Conservation (phyloP, 106 monocot genomes). For the Vanilla planifolia region DNA sequence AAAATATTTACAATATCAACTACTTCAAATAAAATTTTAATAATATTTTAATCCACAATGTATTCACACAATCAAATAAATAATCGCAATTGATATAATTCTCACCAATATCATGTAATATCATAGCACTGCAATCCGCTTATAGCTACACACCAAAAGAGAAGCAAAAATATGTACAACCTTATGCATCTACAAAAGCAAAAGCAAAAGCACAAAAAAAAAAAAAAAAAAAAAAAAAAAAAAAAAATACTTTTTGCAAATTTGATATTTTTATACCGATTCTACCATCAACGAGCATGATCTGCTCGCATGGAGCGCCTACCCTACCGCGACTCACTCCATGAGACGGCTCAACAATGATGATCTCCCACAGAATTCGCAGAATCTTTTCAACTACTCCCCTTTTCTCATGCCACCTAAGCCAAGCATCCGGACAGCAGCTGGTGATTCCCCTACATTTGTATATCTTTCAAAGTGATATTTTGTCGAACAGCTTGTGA, state of each 20-base stretch:
- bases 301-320: constrained; percentile 1
- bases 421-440: constrained; percentile 14
- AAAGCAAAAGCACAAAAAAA: too few species aligned
- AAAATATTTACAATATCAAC: not conserved
- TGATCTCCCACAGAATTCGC: constrained; percentile 11
- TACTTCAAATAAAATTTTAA: too few species aligned
- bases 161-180: not conserved
- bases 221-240: too few species aligned
- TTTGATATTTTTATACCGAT: too few species aligned
- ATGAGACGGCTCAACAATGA: constrained; percentile 1
- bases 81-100: too few species aligned
- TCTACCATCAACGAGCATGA: too few species aligned
- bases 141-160: not conserved
- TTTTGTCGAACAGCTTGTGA: constrained; percentile 34
- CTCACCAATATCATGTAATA: too few species aligned
- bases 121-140: not conserved
- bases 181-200: not conserved
- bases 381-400: constrained; percentile 7
- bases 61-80: too few species aligned
- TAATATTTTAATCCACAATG: too few species aligned
- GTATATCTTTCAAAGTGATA: constrained; percentile 1
- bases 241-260: not conserved
- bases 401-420: constrained; percentile 12
- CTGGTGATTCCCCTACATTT: constrained; percentile 2
- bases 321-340: constrained; percentile 1